A percentile compares a stretch with the other conserved stretches of the same genome.
phyloP scores from a whole-genome alignment of 176 grass and related monocot species.

The Elaeis guineensis region DNA sequence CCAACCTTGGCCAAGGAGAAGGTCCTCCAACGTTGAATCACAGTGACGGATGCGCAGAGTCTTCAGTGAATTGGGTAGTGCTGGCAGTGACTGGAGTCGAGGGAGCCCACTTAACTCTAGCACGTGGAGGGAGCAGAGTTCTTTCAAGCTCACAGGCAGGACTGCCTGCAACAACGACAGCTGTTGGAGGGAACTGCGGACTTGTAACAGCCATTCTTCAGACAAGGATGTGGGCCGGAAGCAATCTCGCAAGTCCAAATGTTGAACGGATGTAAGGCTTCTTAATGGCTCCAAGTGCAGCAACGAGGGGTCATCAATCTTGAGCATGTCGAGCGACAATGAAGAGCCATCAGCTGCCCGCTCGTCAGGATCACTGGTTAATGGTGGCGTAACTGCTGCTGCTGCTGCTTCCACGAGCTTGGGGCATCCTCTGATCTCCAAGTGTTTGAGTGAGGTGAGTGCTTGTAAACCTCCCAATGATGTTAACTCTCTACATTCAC shows the following conservation, averaged over 20 bases:
- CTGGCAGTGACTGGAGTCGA: constrained; percentile 13
- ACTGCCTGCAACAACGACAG: neutral
- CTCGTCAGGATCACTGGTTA: no score
- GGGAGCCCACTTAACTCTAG: no score
- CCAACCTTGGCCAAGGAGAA: no score
- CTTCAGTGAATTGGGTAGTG: constrained; percentile 13
- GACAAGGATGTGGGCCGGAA: neutral
- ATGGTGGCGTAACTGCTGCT: neutral
- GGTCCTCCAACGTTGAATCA: neutral
- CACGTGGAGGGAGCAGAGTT: neutral
- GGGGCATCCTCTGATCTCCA: neutral
- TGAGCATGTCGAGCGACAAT: constrained; percentile 16
- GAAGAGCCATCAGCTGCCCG: neutral
- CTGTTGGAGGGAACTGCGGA: neutral
- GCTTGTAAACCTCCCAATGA: constrained; percentile 1
- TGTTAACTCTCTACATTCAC: neutral
- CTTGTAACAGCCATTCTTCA: constrained; percentile 18
- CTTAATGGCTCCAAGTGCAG: constrained; percentile 21
- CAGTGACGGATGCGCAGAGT: neutral
- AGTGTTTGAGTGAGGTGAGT: neutral
- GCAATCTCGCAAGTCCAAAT: no score
- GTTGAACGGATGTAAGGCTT: constrained; percentile 12
- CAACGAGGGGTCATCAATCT: constrained; percentile 19
- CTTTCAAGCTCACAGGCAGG: neutral
- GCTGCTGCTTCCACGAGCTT: neutral